A percentile compares a stretch with the other conserved stretches of the same genome.
Evolutionary conservation across 164 flowering plant species (phyloP).

Genomic region (Vitis rupestris): DNA sequence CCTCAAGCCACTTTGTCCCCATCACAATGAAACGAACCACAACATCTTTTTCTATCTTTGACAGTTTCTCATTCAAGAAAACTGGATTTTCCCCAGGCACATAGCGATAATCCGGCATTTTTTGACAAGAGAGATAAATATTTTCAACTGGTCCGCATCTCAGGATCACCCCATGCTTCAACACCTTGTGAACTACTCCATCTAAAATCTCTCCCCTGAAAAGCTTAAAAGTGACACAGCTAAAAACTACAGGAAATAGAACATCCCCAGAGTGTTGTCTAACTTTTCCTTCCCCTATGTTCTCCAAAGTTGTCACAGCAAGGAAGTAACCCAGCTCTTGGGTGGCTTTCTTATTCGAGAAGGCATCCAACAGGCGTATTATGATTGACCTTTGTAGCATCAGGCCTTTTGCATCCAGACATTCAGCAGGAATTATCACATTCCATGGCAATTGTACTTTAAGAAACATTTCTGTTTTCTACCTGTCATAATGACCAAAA

Average conservation of each 20-base stretch:
- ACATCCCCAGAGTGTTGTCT: conserved; percentile 60
- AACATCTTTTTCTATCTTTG: conserved; percentile 54
- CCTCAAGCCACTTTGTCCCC: conserved; percentile 52
- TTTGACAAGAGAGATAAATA: conserved; percentile 47
- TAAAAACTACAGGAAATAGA: conserved; percentile 68
- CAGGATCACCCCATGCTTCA: conserved; percentile 73
- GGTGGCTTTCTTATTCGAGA: conserved; percentile 54
- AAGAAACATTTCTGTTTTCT: conserved; percentile 24
- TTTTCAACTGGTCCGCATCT: conserved; percentile 70
- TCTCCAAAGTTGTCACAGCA: conserved; percentile 54
- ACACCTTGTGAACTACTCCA: conserved; percentile 54
- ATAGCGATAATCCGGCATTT: conserved; percentile 58
- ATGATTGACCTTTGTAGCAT: conserved; percentile 58
- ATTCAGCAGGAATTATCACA: conserved; percentile 44
- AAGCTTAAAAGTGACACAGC: conserved; percentile 62
- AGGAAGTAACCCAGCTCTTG: conserved; percentile 65
- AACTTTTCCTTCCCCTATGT: conserved; percentile 62
- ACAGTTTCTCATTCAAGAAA: conserved; percentile 46
- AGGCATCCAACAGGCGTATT: conserved; percentile 52
- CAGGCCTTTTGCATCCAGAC: conserved; percentile 36
- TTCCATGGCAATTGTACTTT: conserved; percentile 36
- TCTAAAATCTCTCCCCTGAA: conserved; percentile 64
- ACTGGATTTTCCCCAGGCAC: conserved; percentile 66
- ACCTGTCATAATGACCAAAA: neutral
- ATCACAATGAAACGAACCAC: conserved; percentile 42